A percentile compares a stretch with the other conserved stretches of the same genome.
phyloP scores from a whole-genome alignment of 371 early-diverging fungal genomes.

The Ordospora pajunii region DNA sequence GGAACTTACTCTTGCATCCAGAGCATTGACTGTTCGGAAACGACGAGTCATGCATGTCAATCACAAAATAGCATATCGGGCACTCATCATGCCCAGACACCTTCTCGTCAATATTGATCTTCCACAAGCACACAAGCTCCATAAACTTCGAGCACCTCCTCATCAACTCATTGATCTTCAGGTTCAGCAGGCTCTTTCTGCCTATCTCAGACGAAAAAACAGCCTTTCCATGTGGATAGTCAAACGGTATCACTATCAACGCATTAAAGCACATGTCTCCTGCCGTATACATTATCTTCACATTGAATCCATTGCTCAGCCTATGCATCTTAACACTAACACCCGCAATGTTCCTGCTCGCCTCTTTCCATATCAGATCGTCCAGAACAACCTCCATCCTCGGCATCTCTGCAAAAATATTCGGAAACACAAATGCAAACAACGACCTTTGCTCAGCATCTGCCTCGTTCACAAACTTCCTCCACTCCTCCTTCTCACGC shows the following conservation, averaged over 20 bases:
- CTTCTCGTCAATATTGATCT: conserved; percentile 46
- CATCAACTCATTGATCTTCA: conserved; percentile 44
- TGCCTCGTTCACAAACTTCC: neutral
- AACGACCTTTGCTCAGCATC: neutral
- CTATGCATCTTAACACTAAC: neutral
- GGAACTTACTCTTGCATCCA: conserved; percentile 55
- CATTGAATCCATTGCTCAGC: neutral
- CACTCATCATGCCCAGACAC: conserved; percentile 51
- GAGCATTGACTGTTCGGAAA: conserved; percentile 49
- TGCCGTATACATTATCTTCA: neutral
- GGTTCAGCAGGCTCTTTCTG: conserved; percentile 19
- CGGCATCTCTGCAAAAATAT: neutral
- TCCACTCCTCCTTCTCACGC: neutral
- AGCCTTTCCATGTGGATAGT: conserved; percentile 26
- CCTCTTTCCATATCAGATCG: neutral
- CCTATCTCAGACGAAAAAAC: conserved; percentile 19
- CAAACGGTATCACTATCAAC: neutral
- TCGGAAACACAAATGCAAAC: conserved; percentile 1
- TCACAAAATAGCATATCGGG: conserved; percentile 58
- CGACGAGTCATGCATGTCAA: conserved; percentile 44
- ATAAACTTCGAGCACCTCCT: conserved; percentile 46
- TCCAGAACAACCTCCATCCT: neutral
- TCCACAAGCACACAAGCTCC: conserved; percentile 55
- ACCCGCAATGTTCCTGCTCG: neutral
- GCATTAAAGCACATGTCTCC: conserved; percentile 2